These are phyloP conservation scores for Phytophthora crassamura DNA, from an alignment of 352 stramenopile genomes.

Conservation along the genomic window DNA sequence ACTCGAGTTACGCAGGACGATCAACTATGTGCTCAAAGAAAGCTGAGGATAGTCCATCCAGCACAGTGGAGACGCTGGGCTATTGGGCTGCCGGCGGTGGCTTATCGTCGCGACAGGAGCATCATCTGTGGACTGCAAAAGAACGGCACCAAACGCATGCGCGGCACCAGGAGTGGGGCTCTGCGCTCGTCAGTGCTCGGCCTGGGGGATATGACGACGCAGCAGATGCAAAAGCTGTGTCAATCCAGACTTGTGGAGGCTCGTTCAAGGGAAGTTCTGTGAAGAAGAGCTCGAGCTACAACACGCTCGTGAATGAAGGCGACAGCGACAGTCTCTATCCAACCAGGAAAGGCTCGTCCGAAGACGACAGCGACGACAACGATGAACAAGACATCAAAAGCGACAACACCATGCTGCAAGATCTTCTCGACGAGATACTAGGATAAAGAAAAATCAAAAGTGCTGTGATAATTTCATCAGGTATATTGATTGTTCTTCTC, in stretches of 20 bases:
- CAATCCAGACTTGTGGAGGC: constrained; percentile 28
- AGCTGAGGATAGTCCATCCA: constrained; percentile 5
- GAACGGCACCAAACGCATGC: constrained; percentile 21
- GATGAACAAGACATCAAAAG: constrained; percentile 35
- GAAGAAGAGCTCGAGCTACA: constrained; percentile 34
- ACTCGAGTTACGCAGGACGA: constrained; percentile 19
- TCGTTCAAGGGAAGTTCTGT: constrained; percentile 3
- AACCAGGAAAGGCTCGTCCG: constrained; percentile 25
- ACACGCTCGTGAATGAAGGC: constrained; percentile 2
- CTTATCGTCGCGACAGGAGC: constrained; percentile 32
- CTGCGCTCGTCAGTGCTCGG: constrained; percentile 26
- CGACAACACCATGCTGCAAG: constrained; percentile 60
- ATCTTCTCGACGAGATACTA: constrained; percentile 79
- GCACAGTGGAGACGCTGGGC: constrained; percentile 3
- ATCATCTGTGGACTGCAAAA: constrained; percentile 29
- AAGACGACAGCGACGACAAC: constrained; percentile 40
- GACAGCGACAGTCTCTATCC: constrained; percentile 29
- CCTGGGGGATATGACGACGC: constrained; percentile 17
- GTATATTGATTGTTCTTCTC: constrained; percentile 57
- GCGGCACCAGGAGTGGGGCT: constrained; percentile 29
- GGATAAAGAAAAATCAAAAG: constrained; percentile 12
- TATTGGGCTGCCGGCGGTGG: constrained; percentile 21
- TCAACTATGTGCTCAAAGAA: constrained; percentile 20
- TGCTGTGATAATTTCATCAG: constrained; percentile 66
- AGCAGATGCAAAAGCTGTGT: constrained; percentile 21